phyloP scores from a whole-genome alignment of 1,139 yeast species.

The Wickerhamiella infanticola region DNA sequence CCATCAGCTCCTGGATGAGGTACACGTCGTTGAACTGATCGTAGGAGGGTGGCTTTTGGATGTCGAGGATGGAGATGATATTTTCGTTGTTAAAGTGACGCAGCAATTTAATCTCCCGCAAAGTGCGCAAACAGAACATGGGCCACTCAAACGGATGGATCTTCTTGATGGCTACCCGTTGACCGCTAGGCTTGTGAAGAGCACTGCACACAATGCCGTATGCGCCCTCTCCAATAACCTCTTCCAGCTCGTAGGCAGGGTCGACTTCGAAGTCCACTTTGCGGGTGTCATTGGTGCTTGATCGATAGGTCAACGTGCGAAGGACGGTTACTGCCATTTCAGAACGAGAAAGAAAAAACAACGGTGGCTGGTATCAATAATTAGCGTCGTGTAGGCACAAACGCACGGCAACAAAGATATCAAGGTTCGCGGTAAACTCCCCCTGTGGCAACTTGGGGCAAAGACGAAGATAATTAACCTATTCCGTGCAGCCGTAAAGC shows the following conservation, averaged over 20 bases:
- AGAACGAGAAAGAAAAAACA: no score
- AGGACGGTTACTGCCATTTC: neutral
- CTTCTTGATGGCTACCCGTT: conserved; percentile 87
- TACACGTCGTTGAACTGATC: conserved; percentile 77
- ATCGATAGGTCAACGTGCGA: conserved; percentile 9
- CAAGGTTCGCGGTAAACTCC: no score
- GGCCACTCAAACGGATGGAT: conserved; percentile 87
- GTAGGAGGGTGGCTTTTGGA: conserved; percentile 69
- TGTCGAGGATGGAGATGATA: conserved; percentile 77
- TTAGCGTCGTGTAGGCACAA: no score
- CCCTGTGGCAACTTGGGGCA: no score
- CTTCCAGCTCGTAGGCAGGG: conserved; percentile 69
- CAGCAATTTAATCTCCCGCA: conserved; percentile 74
- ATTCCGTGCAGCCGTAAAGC: no score
- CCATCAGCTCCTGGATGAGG: conserved; percentile 90
- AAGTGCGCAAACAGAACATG: conserved; percentile 79
- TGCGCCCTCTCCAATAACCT: conserved; percentile 95
- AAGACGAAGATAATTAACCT: no score
- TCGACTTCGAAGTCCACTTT: conserved; percentile 73
- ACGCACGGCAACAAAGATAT: no score
- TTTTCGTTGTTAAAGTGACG: conserved; percentile 87
- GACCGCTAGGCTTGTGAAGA: conserved; percentile 70
- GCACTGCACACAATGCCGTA: conserved; percentile 95
- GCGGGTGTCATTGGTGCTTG: conserved; percentile 19
- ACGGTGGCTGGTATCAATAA: no score